phyloP scores from a whole-genome alignment of 2,329 filamentous ascomycete genomes.

The Helminthosporium solani region DNA sequence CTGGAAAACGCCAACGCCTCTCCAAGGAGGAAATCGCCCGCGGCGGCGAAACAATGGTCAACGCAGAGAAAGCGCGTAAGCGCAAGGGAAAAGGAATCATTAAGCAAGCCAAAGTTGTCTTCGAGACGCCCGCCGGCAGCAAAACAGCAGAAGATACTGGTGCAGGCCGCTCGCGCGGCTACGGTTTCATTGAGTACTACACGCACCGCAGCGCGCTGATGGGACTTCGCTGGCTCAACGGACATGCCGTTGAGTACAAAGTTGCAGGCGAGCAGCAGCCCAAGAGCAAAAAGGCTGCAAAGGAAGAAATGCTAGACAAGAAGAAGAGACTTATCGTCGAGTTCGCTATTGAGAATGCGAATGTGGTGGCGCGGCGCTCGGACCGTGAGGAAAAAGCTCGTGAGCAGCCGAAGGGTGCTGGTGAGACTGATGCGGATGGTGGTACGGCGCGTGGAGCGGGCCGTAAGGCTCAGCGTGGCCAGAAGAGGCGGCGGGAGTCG shows the following conservation, averaged over 20 bases:
- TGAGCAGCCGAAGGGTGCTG: constrained; percentile 41
- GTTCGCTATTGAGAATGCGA: constrained; percentile 96
- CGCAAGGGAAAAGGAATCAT: constrained; percentile 84
- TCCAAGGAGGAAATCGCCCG: constrained; percentile 87
- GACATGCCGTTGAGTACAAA: constrained; percentile 60
- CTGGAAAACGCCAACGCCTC: constrained; percentile 70
- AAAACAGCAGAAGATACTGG: constrained; percentile 78
- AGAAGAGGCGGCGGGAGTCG: constrained; percentile 45
- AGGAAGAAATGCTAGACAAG: constrained; percentile 63
- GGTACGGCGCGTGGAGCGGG: constrained; percentile 10
- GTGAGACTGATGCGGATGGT: constrained; percentile 12
- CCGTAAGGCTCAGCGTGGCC: constrained; percentile 16
- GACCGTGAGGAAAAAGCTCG: constrained; percentile 61
- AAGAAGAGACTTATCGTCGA: constrained; percentile 91
- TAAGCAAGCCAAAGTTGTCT: constrained; percentile 90
- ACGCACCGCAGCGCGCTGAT: constrained; percentile 93
- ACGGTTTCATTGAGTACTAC: constrained; percentile 96
- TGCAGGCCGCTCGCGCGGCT: constrained; percentile 82
- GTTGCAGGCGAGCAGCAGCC: constrained; percentile 49
- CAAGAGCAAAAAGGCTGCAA: constrained; percentile 41
- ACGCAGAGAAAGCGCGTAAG: constrained; percentile 77
- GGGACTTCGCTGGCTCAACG: constrained; percentile 92
- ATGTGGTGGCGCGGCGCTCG: constrained; percentile 80
- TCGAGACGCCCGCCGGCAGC: constrained; percentile 80
- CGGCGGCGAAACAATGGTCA: constrained; percentile 75